Evolutionary conservation across 495 filamentous ascomycete genomes (phyloP).

Genomic region (Aspergillus leporis): DNA sequence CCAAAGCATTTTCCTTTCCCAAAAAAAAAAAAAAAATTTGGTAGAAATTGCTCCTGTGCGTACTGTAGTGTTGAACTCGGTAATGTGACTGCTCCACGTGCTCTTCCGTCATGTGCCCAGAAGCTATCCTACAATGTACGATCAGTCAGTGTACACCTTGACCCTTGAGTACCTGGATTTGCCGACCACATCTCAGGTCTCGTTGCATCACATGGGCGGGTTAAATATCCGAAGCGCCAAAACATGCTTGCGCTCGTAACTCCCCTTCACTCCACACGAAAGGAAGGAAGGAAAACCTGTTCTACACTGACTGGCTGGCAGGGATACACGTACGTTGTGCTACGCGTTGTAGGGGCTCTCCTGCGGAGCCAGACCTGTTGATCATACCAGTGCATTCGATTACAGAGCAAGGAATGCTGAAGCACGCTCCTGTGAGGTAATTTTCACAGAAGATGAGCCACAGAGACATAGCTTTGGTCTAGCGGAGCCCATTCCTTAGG

Average conservation of each 20-base stretch:
- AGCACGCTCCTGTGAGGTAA: neutral
- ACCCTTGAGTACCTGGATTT: too few relatives aligned
- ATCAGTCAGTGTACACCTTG: neutral
- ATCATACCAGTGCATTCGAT: neutral
- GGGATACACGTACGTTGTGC: neutral
- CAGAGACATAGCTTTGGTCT: neutral
- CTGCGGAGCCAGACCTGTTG: neutral
- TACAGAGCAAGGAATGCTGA: neutral
- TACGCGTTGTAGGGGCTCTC: neutral
- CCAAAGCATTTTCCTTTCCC: neutral
- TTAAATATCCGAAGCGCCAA: neutral
- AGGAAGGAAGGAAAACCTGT: neutral
- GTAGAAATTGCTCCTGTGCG: neutral
- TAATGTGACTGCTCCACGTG: neutral
- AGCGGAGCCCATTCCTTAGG: slow-evolving; percentile 12
- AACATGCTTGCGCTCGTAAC: neutral
- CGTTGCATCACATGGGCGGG: neutral
- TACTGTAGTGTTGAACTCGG: too few relatives aligned
- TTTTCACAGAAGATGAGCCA: neutral
- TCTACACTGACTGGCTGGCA: neutral
- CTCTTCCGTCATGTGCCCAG: neutral
- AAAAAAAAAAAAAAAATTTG: neutral
- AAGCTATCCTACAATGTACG: too few relatives aligned
- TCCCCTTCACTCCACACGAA: neutral
- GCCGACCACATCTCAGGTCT: neutral